Percentiles rank a stretch among this genome's conserved stretches.
These are phyloP conservation scores for Aureobasidium sp. DNA, from an alignment of 2,329 filamentous ascomycete genomes.

Conservation along the genomic window DNA sequence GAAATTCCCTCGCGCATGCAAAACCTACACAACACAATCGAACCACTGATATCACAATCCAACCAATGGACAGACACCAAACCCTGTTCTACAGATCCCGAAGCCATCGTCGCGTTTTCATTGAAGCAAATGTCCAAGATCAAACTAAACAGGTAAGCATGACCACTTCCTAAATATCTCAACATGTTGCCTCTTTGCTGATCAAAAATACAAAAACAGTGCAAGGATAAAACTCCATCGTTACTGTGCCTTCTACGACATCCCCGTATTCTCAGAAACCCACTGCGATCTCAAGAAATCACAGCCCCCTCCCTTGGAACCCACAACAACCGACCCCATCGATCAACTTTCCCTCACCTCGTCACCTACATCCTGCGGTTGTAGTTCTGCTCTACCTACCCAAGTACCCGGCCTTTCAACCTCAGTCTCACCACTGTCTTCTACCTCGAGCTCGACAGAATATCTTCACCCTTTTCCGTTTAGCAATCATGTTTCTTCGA, in stretches of 20 bases:
- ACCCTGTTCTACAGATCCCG: slow-evolving; percentile 30
- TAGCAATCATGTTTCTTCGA: slow-evolving; percentile 39
- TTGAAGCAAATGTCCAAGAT: slow-evolving; percentile 41
- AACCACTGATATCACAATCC: slow-evolving; percentile 10
- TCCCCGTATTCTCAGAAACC: slow-evolving; percentile 41
- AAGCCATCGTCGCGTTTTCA: slow-evolving; percentile 36
- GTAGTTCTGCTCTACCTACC: slow-evolving; percentile 8
- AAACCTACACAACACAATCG: neutral
- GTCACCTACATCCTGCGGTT: neutral
- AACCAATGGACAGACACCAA: slow-evolving; percentile 18
- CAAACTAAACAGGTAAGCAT: slow-evolving; percentile 40
- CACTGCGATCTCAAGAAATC: slow-evolving; percentile 41
- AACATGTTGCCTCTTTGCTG: neutral
- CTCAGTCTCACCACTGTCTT: neutral
- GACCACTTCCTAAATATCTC: neutral
- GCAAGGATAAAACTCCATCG: slow-evolving; percentile 45
- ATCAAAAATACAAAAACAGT: slow-evolving; percentile 21
- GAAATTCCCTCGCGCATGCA: neutral
- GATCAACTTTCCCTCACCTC: neutral
- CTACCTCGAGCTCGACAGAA: neutral
- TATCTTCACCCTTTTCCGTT: slow-evolving; percentile 32
- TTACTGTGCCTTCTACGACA: slow-evolving; percentile 44
- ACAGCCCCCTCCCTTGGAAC: slow-evolving; percentile 11
- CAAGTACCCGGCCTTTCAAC: neutral
- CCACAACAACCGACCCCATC: neutral